A percentile compares a stretch with the other conserved stretches of the same genome.
These are phyloP conservation scores for Clarireedia hainanense DNA, from an alignment of 2,329 filamentous ascomycete species.

Conservation along the genomic window DNA sequence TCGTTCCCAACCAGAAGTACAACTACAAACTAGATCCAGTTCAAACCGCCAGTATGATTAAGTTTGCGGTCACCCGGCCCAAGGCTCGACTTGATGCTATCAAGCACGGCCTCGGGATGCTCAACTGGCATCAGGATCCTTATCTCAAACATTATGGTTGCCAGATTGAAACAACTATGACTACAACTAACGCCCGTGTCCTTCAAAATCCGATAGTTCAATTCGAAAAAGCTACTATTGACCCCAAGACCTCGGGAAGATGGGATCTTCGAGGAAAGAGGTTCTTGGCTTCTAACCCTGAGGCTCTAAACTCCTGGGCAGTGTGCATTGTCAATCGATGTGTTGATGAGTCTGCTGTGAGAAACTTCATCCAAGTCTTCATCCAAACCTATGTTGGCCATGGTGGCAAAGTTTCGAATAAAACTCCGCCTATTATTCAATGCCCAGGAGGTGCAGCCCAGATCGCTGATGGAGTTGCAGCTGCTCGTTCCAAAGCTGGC, in stretches of 20 bases:
- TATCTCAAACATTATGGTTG: slow-evolving; percentile 69
- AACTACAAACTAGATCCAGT: slow-evolving; percentile 50
- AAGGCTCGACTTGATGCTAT: slow-evolving; percentile 60
- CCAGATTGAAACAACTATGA: slow-evolving; percentile 55
- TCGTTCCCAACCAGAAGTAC: slow-evolving; percentile 51
- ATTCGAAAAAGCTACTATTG: slow-evolving; percentile 43
- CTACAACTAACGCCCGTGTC: slow-evolving; percentile 61
- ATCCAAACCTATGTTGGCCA: slow-evolving; percentile 51
- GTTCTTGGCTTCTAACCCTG: slow-evolving; percentile 59
- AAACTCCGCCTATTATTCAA: slow-evolving; percentile 35
- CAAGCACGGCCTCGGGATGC: slow-evolving; percentile 54
- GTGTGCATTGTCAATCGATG: slow-evolving; percentile 58
- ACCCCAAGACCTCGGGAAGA: slow-evolving; percentile 61
- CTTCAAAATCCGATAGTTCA: slow-evolving; percentile 63
- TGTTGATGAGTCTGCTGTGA: slow-evolving; percentile 38
- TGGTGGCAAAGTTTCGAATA: slow-evolving; percentile 47
- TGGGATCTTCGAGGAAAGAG: slow-evolving; percentile 84
- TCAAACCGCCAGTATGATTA: slow-evolving; percentile 79
- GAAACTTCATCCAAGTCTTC: slow-evolving; percentile 53
- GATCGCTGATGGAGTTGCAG: slow-evolving; percentile 11
- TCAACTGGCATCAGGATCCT: slow-evolving; percentile 61
- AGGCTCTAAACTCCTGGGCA: slow-evolving; percentile 64
- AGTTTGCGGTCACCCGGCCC: slow-evolving; percentile 78
- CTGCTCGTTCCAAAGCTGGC: slow-evolving; percentile 15
- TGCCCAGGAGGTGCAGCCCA: slow-evolving; percentile 9